Evolutionary conservation across 148 eudicot species (phyloP), one percentile per base, ranked within the genome.

Genomic region (Fagopyrum esculentum): DNA sequence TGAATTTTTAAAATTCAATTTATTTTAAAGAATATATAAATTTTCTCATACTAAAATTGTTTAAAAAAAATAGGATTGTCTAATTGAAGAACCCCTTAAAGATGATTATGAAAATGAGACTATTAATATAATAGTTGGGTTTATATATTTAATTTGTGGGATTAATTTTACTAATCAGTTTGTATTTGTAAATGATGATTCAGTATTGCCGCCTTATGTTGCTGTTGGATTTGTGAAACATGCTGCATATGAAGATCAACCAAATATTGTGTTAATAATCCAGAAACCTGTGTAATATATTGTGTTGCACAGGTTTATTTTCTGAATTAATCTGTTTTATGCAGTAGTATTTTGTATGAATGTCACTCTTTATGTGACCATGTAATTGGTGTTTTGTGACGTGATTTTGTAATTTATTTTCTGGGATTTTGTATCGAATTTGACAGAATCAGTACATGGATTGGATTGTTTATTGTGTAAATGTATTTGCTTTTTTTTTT

Each of bases 221-320:
- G 61, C 29, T 17, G 64, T 10, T 59, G 64, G 64, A 9, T 59
- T 59, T 59, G 64, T 59, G 64, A 59, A 59, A 59, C 64, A 8
- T 59, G 64, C 64, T 59, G 64, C 64, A 7, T 51, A 16, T 51
- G 15, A 35, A 35, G 61, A 17, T 56, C 29, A 22, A n/a, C 19
- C 2, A 26, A 56, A 56, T 9, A 17, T 5, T 56, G 59, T 16
- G 61, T 56, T 22, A 56, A 56, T 55, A 56, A 56, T n/a, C 61
- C 61, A 56, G 40, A n/a, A n/a, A 55, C 1, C 5, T 16, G 59
- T 55, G 59, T 15, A 35, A 35, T 55, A 19, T 55, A 6, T 55
- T 55, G 12, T 16, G 19, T 55, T 55, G 59, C 59, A 55, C 59
- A 55, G 59, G 19, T 55, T 55, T 55, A 6, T 16, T 35, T 16